A percentile compares a stretch with the other conserved stretches of the same genome.
Conservation (phyloP, 2,329 filamentous ascomycete species). For the Zymoseptoria passerinii region DNA sequence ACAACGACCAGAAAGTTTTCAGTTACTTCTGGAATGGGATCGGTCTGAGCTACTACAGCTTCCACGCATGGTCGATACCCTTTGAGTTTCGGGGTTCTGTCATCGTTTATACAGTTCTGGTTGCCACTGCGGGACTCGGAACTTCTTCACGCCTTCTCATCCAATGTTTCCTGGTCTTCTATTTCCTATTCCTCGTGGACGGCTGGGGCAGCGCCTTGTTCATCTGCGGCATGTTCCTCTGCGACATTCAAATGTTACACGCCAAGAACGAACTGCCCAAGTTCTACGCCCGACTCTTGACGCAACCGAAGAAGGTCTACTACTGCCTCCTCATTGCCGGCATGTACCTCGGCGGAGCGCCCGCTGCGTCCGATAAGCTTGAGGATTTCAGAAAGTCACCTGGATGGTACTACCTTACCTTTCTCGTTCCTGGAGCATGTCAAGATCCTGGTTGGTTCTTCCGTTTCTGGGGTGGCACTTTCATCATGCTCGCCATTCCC, state of each 20-base stretch:
- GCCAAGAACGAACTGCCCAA: conserved; percentile 1
- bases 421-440: conserved; percentile 33
- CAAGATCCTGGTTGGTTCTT: conserved; percentile 22
- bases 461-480: conserved; percentile 39
- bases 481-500: conserved; percentile 48
- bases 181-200: conserved; percentile 60
- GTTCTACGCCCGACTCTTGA: neutral
- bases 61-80: conserved; percentile 56
- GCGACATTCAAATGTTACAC: conserved; percentile 49
- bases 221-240: conserved; percentile 51
- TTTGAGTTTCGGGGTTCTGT: conserved; percentile 57
- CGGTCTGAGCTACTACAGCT: conserved; percentile 42
- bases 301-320: conserved; percentile 34
- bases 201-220: conserved; percentile 56
- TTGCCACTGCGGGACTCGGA: conserved; percentile 49
- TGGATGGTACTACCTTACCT: conserved; percentile 35
- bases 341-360: conserved; percentile 53
- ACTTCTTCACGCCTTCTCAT: conserved; percentile 30
- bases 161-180: conserved; percentile 43
- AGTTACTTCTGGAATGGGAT: neutral
- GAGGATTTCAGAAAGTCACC: neutral
- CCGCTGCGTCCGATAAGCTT: conserved; percentile 27
- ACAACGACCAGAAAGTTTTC: conserved; percentile 38
- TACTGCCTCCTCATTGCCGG: conserved; percentile 45
- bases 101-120: conserved; percentile 49